Evolutionary conservation across 768 basidiomycete species (phyloP), one percentile per base, ranked within the genome.

Genomic region (Mycena belliarum): DNA sequence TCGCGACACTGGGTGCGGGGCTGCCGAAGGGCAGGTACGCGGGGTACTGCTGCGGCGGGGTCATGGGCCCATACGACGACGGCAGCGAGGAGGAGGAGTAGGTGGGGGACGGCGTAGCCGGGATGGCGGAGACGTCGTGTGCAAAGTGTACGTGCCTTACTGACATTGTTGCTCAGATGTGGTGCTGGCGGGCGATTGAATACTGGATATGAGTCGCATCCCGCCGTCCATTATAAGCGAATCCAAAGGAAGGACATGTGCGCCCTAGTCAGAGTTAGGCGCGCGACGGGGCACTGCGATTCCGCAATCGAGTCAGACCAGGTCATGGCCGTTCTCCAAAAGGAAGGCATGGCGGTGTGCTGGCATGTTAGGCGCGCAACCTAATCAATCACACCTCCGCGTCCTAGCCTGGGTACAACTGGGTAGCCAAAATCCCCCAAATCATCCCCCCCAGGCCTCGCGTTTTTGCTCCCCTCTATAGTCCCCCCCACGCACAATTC

Each of bases 31-130:
- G 61, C 8, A 53, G 35, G 48, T 63, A 61, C 3, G 37, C 6
- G 50, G 43, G 55, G 58, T 10, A 35, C 35, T 50, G 24, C 10
- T 45, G 33, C 5, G 61, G 63, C 24, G 66, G 66, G 3, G 64
- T 67, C 14, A 49, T 15, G 2, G 63, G 60, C 23, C 66, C 66
- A 28, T 43, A 53, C 40, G 64, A 65, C 16, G 62, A 63, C 24
- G 66, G 66, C 1, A 67, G 64, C 6, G 66, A 65, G 9, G 54
- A 23, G 6, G 29, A 6, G 7, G 66, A 63, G 37, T 51, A 61
- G 15, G 59, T 42, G 18, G 66, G 66, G 11, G 66, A 67, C 12
- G 66, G 64, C 2, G 66, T 67, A n/a, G 40, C n/a, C 25, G 35
- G 40, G 25, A 59, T 6, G n/a, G n/a, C n/a, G 29, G 12, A 32